Percentiles rank a stretch among this genome's conserved stretches.
Conservation (phyloP, 495 filamentous ascomycete genomes). For the Penicillium robsamsonii region DNA sequence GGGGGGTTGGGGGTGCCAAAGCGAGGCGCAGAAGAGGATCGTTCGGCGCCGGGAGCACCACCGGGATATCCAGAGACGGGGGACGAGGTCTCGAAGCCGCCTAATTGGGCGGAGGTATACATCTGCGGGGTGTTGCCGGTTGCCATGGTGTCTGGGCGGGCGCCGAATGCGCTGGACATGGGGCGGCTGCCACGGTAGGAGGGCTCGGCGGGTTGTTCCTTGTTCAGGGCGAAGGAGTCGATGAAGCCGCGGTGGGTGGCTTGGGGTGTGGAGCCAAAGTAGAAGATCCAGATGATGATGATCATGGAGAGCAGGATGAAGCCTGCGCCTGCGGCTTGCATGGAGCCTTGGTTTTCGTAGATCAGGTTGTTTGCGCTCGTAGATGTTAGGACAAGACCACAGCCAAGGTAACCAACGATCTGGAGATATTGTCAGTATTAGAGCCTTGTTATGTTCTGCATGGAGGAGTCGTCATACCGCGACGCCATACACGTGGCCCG, state of each 20-base stretch:
- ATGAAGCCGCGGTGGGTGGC: constrained; percentile 87
- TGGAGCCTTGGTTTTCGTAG: constrained; percentile 64
- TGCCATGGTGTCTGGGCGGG: constrained; percentile 77
- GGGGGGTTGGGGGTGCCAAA: constrained; percentile 44
- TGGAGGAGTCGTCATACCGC: constrained; percentile 55
- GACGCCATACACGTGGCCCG: constrained; percentile 81
- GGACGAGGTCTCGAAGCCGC: constrained; percentile 93
- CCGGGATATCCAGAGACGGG: constrained; percentile 79
- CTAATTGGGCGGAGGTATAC: constrained; percentile 94
- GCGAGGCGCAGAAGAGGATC: constrained; percentile 57
- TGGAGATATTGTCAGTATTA: constrained; percentile 30
- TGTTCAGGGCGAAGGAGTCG: constrained; percentile 93
- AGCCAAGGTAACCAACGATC: constrained; percentile 81
- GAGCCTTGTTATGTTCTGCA: no score
- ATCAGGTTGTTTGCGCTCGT: constrained; percentile 80
- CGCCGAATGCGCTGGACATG: constrained; percentile 48
- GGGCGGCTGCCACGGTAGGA: constrained; percentile 63
- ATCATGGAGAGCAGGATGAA: constrained; percentile 97
- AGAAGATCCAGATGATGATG: constrained; percentile 95
- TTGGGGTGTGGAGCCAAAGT: constrained; percentile 90
- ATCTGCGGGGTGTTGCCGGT: constrained; percentile 83
- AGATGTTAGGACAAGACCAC: constrained; percentile 78
- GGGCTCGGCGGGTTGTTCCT: constrained; percentile 57
- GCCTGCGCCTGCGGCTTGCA: constrained; percentile 86
- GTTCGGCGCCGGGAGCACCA: constrained; percentile 56